Base-by-base conservation (phyloP, 345 rosid species). In the Brassica rapa region DNA sequence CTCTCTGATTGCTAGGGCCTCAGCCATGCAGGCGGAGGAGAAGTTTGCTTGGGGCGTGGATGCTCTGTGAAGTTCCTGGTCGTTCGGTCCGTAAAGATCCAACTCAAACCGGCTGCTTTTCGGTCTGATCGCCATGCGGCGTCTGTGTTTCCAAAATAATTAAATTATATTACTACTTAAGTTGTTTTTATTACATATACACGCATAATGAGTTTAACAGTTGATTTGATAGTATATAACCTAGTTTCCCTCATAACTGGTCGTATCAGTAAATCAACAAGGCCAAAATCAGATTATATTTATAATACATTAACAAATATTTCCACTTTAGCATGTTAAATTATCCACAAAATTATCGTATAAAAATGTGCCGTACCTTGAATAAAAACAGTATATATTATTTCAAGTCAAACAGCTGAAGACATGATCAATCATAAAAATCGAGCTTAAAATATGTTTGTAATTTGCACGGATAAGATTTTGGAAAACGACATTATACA, bases 331-430 rank as follows among this genome's bases (percentile, higher is more conserved):
- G 14, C 56, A 49, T 12, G 53, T 43, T 11, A 11, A 43, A 43
- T 12, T 43, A 4, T 43, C 15, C 53, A 43, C 15, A 11, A 12
- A 46, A 46, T 14, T 49, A 49, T 49, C 16, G 56, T 49, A 49
- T 49, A 49, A 49, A 46, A n/a, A 49, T n/a, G 56, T 49, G 56
- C 56, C 56, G 6, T 49, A 14, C 56, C 19, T 53, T 53, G 59
- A 15, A 15, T 5, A 14, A 53, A 5, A 53, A 53, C 59, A 16
- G 24, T 53, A 51, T 53, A 53, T 49, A 68, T 1, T 3, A 10
- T 16, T 27, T 53, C 46, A 55, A 71, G 66, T 56, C 74, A 70
- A 56, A 55, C 64, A 57, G 5, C 32, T 21, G 35, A 6, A 23
- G 29, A 10, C 27, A 56, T 59, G 14, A 59, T 24, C 25, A 19